Percentiles rank a stretch among this genome's conserved stretches.
Conservation (phyloP, 768 basidiomycete species). For the Boletus bicolor region DNA sequence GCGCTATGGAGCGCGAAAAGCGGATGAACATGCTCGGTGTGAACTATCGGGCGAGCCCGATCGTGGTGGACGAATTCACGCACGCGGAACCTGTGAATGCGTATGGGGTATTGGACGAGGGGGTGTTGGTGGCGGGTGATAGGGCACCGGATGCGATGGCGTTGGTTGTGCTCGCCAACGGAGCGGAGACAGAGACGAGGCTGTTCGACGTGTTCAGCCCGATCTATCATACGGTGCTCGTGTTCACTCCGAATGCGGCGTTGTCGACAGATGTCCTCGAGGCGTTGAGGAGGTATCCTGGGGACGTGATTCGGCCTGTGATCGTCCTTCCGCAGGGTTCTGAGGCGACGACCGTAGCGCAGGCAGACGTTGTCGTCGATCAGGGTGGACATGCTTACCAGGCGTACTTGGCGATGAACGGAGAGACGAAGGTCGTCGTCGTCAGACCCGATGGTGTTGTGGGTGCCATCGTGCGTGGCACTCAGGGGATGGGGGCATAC, state of each 20-base stretch:
- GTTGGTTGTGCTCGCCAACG: slow-evolving; percentile 18
- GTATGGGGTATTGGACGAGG: slow-evolving; percentile 22
- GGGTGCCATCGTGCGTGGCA: slow-evolving; percentile 29
- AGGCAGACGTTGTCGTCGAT: slow-evolving; percentile 37
- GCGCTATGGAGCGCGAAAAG: not conserved
- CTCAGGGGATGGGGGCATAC: slow-evolving; percentile 16
- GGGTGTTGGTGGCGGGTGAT: slow-evolving; percentile 39
- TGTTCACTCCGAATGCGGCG: slow-evolving; percentile 21
- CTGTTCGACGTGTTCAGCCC: slow-evolving; percentile 27
- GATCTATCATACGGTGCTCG: slow-evolving; percentile 27
- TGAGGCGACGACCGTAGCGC: not conserved
- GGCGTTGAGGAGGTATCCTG: slow-evolving; percentile 5
- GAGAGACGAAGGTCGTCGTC: slow-evolving; percentile 34
- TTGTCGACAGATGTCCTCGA: slow-evolving; percentile 8
- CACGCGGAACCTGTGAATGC: slow-evolving; percentile 9
- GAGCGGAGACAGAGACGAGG: not conserved
- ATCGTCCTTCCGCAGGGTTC: slow-evolving; percentile 13
- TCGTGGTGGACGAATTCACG: slow-evolving; percentile 36
- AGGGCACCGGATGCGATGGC: slow-evolving; percentile 43
- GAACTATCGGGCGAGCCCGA: slow-evolving; percentile 35
- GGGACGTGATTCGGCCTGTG: slow-evolving; percentile 1
- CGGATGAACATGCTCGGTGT: slow-evolving; percentile 30
- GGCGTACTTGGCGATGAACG: slow-evolving; percentile 34
- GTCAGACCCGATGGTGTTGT: slow-evolving; percentile 46
- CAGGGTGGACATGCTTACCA: slow-evolving; percentile 36